Conservation (phyloP, 768 basidiomycete genomes). For the Mycena epipterygia region DNA sequence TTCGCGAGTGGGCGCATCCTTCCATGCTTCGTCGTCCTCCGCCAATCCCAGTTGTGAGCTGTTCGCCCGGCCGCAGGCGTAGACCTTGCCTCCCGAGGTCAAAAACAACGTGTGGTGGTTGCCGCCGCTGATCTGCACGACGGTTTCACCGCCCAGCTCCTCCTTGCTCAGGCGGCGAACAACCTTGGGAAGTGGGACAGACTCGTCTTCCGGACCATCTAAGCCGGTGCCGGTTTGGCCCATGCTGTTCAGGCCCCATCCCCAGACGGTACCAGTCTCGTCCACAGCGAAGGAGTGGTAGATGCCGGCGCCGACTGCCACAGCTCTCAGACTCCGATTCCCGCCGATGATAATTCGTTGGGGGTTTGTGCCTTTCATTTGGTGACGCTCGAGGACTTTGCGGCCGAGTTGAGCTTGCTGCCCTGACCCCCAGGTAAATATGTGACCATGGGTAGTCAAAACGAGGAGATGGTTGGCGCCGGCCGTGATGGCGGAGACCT, state of each 20-base stretch:
- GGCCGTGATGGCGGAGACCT: slow-evolving; percentile 80
- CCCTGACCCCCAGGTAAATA: slow-evolving; percentile 93
- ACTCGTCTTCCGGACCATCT: slow-evolving; percentile 57
- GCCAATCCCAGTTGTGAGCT: slow-evolving; percentile 86
- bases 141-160: slow-evolving; percentile 69
- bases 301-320: slow-evolving; percentile 82
- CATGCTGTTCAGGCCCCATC: slow-evolving; percentile 96
- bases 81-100: slow-evolving; percentile 86
- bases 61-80: slow-evolving; percentile 88
- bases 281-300: slow-evolving; percentile 95
- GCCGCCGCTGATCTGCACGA: slow-evolving; percentile 85
- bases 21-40: slow-evolving; percentile 77
- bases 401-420: slow-evolving; percentile 94
- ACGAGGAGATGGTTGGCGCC: slow-evolving; percentile 94
- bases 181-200: slow-evolving; percentile 74
- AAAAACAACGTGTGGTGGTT: slow-evolving; percentile 94
- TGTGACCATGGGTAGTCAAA: slow-evolving; percentile 87
- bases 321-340: slow-evolving; percentile 67
- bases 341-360: slow-evolving; percentile 84
- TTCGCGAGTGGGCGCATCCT: slow-evolving; percentile 64
- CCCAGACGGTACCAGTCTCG: slow-evolving; percentile 86
- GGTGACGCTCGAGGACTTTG: slow-evolving; percentile 88
- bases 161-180: slow-evolving; percentile 75
- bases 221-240: slow-evolving; percentile 82
- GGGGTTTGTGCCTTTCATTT: slow-evolving; percentile 90